phyloP scores from a whole-genome alignment of 352 stramenopile species.

The Blastocystis hominis region DNA sequence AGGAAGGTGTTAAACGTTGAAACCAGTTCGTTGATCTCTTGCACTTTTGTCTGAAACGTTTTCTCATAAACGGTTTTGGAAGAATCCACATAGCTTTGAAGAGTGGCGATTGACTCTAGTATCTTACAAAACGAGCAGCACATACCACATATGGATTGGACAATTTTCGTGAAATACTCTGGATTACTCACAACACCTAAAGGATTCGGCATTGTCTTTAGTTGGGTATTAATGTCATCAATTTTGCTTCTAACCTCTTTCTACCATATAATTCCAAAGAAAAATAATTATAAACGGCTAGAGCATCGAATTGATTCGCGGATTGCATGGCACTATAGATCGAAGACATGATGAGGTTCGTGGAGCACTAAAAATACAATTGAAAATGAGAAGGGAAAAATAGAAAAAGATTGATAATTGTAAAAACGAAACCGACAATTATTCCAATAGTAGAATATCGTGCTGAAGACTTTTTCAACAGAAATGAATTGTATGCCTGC shows the following conservation, averaged over 20 bases:
- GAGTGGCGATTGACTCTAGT: too few relatives aligned
- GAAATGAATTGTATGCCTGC: constrained; percentile 28
- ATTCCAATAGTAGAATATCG: neutral
- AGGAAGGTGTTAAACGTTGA: neutral
- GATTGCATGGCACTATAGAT: neutral
- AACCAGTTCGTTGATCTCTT: neutral
- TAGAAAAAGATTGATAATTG: neutral
- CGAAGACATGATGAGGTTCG: neutral
- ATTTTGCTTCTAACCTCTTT: too few relatives aligned
- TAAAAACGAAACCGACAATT: neutral
- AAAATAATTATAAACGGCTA: neutral
- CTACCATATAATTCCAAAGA: too few relatives aligned
- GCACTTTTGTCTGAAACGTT: neutral
- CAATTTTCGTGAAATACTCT: too few relatives aligned
- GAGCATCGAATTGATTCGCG: neutral
- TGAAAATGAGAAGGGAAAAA: too few relatives aligned
- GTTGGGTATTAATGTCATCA: too few relatives aligned
- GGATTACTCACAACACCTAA: too few relatives aligned
- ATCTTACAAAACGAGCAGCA: too few relatives aligned
- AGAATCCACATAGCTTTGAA: too few relatives aligned
- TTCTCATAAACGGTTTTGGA: neutral
- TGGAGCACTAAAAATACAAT: too few relatives aligned
- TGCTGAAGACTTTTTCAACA: neutral
- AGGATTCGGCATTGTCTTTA: too few relatives aligned
- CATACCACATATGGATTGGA: too few relatives aligned